Evolutionary conservation across 208 protist species (phyloP), one percentile per base, ranked within the genome.

Genomic region (Trypanosoma platydactyli): DNA sequence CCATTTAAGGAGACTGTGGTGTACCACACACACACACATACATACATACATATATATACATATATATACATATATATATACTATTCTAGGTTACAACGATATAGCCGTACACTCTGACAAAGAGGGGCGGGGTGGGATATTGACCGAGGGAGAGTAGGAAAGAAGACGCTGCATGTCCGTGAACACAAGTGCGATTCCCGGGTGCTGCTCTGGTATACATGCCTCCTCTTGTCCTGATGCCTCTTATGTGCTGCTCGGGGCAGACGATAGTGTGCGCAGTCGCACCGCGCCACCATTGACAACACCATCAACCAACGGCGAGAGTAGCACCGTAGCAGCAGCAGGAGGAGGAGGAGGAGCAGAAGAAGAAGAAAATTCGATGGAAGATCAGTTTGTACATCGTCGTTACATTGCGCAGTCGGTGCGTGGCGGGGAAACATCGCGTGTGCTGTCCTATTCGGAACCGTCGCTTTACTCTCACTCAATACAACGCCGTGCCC

Each of bases 221-320:
- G 40, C 29, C 11, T 58, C 48, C 40, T 64, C 57, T 20, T 27
- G 4, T 16, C 12, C 46, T 20, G 66, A 71, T 30, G 25, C 20
- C 38, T 64, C 57, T 3, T 71, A 58, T 45, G 48, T 24, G 3
- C 45, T 38, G 4, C 33, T 64, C 12, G 20, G 38, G 22, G 50
- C 22, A 1, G 54, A 62, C 20, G 64, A 70, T n/a, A 29, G 11
- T 24, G 20, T 58, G 25, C 42, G 52, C 12, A 55, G 48, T 35
- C 60, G 49, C 11, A 56, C 49, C 20, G 48, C 46, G 25, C 45
- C 45, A 33, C 60, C 73, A 77, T 56, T 78, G 30, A 68, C 69
- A 16, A 68, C 69, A 1, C 71, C 79, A 18, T 76, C 69, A 2
- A 63, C 78, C 18, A 73, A 68, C 16, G 59, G 48, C 5, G 22